Base-by-base conservation (phyloP, 2,329 filamentous ascomycete genomes). In the Amesomyces nigricolor region DNA sequence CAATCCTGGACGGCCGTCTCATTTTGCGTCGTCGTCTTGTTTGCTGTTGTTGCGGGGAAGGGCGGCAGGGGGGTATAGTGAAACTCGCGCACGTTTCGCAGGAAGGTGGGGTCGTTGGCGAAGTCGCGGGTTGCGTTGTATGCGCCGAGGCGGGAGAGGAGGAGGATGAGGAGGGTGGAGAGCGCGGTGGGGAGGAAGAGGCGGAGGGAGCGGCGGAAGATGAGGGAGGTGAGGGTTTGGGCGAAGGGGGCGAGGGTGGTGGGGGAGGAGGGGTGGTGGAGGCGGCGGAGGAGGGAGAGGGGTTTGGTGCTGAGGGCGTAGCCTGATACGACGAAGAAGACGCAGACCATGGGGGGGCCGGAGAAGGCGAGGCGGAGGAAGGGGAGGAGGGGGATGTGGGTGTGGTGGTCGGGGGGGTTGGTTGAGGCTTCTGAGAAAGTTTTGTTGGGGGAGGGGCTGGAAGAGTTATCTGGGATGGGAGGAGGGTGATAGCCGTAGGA, bases 281-380 rank as follows among this genome's bases (percentile, higher is more conserved):
- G 6, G 22, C 22, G 22, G 22, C 22, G 22, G 22, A 57, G 50
- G 7, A 78, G 70, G 58, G 74, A 77, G n/a, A 81, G 62, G 1
- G 78, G 76, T 45, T 74, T 74, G 53, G 83, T 75, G 30, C 76
- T 78, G 11, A 86, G 71, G 2, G 80, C 82, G 66, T 83, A 85
- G 17, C 81, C 81, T 0, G 79, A 82, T 44, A 84, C 79, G 63
- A 83, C 76, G 64, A 83, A 85, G 71, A 85, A 85, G 60, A 83
- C 68, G 66, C 76, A 79, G 39, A 84, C 81, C 62, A 79, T 80
- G 0, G 79, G 75, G 75, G 78, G 78, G 0, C 79, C 80, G 50
- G 77, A 76, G 64, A 77, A 82, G 56, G 78, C 71, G 4, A 83
- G 69, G 13, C 80, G 72, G 16, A 83, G 53, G 57, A 82, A 74